Evolutionary conservation across 208 protist genomes (phyloP).

Genomic region (Phytomonas sp.): DNA sequence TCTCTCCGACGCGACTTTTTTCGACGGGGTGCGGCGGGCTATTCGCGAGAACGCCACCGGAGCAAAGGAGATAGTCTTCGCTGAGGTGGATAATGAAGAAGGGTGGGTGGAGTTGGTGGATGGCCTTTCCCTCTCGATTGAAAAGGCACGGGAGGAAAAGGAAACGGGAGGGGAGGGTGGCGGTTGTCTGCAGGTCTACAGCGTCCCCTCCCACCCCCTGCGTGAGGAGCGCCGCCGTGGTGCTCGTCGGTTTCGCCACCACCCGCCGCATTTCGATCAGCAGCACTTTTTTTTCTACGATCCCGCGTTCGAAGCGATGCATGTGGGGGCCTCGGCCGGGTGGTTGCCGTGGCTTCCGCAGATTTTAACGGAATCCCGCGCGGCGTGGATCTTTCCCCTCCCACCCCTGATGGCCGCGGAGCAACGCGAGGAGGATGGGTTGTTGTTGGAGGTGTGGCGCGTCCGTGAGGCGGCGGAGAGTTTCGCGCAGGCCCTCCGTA

Average conservation of each 20-base stretch:
- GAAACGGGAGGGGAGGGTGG: background rate
- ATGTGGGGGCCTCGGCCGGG: constrained; percentile 35
- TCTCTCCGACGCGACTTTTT: constrained; percentile 61
- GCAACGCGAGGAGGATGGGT: constrained; percentile 14
- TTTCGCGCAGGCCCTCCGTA: constrained; percentile 24
- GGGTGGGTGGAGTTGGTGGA: constrained; percentile 21
- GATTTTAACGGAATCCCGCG: constrained; percentile 29
- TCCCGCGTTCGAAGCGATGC: constrained; percentile 36
- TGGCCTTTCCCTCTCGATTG: constrained; percentile 24
- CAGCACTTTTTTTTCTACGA: constrained; percentile 58
- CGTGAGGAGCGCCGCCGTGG: constrained; percentile 26
- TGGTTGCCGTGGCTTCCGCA: constrained; percentile 49
- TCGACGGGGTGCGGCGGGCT: constrained; percentile 36
- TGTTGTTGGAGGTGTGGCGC: constrained; percentile 49
- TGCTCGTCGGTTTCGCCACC: constrained; percentile 13
- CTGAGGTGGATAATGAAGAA: constrained; percentile 16
- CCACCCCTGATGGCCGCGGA: constrained; percentile 29
- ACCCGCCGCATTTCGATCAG: constrained; percentile 52
- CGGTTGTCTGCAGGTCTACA: background rate
- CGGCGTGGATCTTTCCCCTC: constrained; percentile 23
- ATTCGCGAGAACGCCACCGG: constrained; percentile 24
- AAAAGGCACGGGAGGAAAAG: background rate
- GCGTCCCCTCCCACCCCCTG: constrained; percentile 11
- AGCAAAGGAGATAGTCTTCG: constrained; percentile 16
- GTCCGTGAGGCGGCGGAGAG: constrained; percentile 21